Percentiles rank a stretch among this genome's conserved stretches.
Evolutionary conservation across 495 filamentous ascomycete genomes (phyloP).

Genomic region (Xylaria palmicola): DNA sequence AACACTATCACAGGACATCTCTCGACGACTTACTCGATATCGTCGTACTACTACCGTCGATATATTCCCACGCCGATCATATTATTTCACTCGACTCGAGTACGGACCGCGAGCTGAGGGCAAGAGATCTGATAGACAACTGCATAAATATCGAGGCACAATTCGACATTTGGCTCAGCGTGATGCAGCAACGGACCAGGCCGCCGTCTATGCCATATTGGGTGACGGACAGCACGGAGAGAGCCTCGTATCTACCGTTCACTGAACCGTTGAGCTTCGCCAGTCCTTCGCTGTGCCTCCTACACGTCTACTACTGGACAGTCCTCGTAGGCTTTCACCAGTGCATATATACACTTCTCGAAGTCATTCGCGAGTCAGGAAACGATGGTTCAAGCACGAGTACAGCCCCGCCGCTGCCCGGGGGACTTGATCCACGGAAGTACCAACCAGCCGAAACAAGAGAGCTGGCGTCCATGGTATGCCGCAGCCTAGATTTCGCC

Average conservation of each 20-base stretch:
- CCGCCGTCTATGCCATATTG: constrained; percentile 26
- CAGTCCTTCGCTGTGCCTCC: constrained; percentile 31
- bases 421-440: constrained; percentile 22
- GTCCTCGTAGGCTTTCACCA: constrained; percentile 40
- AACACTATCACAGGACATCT: constrained; percentile 41
- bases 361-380: constrained; percentile 34
- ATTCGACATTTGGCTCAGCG: constrained; percentile 39
- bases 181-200: constrained; percentile 23
- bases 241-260: constrained; percentile 33
- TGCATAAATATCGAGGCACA: constrained; percentile 41
- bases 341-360: constrained; percentile 36
- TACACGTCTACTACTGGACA: constrained; percentile 43
- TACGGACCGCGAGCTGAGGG: constrained; percentile 32
- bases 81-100: constrained; percentile 30
- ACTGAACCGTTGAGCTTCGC: constrained; percentile 36
- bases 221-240: constrained; percentile 12
- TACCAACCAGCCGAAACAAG: constrained; percentile 29
- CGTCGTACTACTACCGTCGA: constrained; percentile 36
- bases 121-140: constrained; percentile 41
- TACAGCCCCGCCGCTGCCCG: constrained; percentile 19
- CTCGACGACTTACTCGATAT: constrained; percentile 46
- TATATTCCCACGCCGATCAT: constrained; percentile 37
- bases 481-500: constrained; percentile 40
- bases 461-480: constrained; percentile 35
- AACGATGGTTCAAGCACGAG: background rate